Conservation (phyloP, 1,284 basidiomycete genomes). For the Farysia itapuensis region DNA sequence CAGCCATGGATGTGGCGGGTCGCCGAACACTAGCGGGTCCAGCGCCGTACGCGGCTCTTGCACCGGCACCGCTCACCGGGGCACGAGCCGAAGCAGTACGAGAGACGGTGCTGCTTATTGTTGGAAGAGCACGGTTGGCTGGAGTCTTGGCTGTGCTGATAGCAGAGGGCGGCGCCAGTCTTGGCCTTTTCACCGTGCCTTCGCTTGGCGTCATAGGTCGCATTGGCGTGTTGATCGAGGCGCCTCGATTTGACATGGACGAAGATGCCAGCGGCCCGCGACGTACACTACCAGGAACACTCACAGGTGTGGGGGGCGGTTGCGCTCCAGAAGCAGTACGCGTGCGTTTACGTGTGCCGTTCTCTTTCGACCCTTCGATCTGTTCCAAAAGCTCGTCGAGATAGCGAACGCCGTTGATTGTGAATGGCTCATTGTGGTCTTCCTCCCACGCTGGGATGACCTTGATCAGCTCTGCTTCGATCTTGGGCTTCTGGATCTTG, state of each 20-base stretch:
- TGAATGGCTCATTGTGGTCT: constrained; percentile 73
- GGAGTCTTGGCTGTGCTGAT: constrained; percentile 15
- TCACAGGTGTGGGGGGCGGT: constrained; percentile 5
- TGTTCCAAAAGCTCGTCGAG: constrained; percentile 69
- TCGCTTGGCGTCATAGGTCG: constrained; percentile 19
- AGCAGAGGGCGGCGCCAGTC: constrained; percentile 20
- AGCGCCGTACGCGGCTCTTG: constrained; percentile 8
- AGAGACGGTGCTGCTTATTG: constrained; percentile 9
- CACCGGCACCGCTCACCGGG: constrained; percentile 10
- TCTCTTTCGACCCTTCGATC: constrained; percentile 44
- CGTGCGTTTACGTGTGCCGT: constrained; percentile 21
- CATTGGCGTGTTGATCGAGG: constrained; percentile 21
- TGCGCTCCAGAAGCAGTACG: constrained; percentile 17
- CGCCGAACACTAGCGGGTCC: constrained; percentile 8
- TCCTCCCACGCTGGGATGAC: constrained; percentile 87
- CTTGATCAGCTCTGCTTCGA: constrained; percentile 77
- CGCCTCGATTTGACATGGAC: constrained; percentile 11
- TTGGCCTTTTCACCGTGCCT: constrained; percentile 27
- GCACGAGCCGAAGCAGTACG: constrained; percentile 17
- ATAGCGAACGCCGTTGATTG: constrained; percentile 81
- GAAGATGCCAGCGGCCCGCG: constrained; percentile 22
- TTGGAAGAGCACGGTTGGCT: constrained; percentile 6
- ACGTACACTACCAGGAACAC: constrained; percentile 15
- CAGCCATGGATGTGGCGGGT: constrained; percentile 21
- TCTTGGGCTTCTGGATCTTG: constrained; percentile 88